phyloP scores from a whole-genome alignment of 352 stramenopile genomes.

The Elongisporangium senticosum region DNA sequence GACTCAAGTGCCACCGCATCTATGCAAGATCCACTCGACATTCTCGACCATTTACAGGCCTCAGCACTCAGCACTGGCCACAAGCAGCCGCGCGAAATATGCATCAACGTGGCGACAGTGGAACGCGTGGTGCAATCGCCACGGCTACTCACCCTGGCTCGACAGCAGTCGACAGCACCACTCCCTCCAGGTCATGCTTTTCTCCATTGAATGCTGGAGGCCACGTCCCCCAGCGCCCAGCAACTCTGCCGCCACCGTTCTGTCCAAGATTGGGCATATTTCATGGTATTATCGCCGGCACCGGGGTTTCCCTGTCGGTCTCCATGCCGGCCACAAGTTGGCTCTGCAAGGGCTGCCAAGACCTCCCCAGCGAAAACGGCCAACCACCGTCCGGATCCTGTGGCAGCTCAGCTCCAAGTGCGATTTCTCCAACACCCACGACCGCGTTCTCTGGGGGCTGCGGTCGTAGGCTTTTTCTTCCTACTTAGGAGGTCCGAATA shows the following conservation, averaged over 20 bases:
- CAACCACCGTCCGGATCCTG: not conserved
- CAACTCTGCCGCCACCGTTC: conserved; percentile 1
- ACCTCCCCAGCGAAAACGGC: conserved; percentile 4
- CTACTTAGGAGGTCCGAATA: conserved; percentile 10
- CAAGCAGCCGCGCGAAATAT: conserved; percentile 4
- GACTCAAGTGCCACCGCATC: not conserved
- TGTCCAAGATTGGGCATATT: conserved; percentile 14
- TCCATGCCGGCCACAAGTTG: conserved; percentile 6
- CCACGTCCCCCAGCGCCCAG: not conserved
- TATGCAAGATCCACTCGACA: conserved; percentile 5
- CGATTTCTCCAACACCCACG: conserved; percentile 7
- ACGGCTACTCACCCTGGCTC: not conserved
- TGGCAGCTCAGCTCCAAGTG: not conserved
- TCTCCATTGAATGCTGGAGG: not conserved
- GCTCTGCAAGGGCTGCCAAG: conserved; percentile 9
- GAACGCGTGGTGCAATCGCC: not conserved
- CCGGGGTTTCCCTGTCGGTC: conserved; percentile 3
- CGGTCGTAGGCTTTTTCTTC: conserved; percentile 14
- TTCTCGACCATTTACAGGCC: conserved; percentile 9
- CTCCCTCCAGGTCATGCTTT: not conserved
- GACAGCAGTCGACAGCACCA: not conserved
- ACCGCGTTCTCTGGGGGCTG: conserved; percentile 12
- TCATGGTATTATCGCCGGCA: conserved; percentile 9
- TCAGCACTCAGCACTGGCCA: not conserved
- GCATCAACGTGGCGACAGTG: conserved; percentile 3